Conservation (phyloP, 345 rosid genomes). For the Isatis tinctoria region DNA sequence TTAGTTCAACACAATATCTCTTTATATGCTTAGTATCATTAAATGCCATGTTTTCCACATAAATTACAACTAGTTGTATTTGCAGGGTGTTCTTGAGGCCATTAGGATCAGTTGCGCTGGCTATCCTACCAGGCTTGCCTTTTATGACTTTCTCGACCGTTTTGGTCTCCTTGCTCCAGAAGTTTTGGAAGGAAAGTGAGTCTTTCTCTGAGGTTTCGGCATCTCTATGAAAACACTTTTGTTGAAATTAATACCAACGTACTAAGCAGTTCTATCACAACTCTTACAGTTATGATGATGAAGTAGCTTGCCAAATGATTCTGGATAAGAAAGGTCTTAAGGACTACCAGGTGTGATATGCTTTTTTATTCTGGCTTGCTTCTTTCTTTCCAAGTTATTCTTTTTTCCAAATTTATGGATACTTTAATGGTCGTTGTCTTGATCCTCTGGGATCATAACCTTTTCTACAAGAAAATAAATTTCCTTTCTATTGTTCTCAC, state of each 20-base stretch:
- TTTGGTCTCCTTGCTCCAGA: conserved; percentile 98
- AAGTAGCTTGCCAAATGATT: conserved; percentile 84
- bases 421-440: not conserved
- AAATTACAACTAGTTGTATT: conserved; percentile 8
- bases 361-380: conserved; percentile 6
- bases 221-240: conserved; percentile 8
- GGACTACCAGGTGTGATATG: conserved; percentile 82
- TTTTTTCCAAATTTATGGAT: not conserved
- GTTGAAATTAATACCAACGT: conserved; percentile 14
- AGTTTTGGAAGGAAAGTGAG: conserved; percentile 81
- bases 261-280: conserved; percentile 15
- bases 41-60: conserved; percentile 3
- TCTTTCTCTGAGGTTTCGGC: conserved; percentile 20
- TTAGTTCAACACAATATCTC: not conserved
- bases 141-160: conserved; percentile 88
- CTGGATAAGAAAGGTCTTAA: conserved; percentile 82
- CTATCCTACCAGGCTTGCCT: conserved; percentile 94
- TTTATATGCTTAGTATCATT: conserved; percentile 4
- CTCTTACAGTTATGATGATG: conserved; percentile 66
- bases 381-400: conserved; percentile 8
- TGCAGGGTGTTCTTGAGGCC: conserved; percentile 86
- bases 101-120: conserved; percentile 99
- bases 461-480: not conserved
- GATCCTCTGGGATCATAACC: conserved; percentile 7
- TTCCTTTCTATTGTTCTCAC: not conserved